These are phyloP conservation scores for Herpetomonas samuelpessoai DNA, from an alignment of 208 protist species.

Conservation along the genomic window DNA sequence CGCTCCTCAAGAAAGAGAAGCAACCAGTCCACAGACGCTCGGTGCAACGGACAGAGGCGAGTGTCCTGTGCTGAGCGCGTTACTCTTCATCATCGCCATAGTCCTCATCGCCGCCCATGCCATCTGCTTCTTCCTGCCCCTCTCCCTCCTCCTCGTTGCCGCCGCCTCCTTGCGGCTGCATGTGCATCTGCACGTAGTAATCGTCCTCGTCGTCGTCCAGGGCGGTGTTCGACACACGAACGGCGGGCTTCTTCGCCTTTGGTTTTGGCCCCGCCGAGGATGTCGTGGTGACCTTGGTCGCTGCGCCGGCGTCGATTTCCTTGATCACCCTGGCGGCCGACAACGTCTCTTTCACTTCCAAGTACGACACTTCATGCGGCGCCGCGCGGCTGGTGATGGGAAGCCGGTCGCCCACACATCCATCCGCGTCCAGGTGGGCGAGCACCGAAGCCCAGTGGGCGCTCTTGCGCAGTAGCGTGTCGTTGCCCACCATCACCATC, in stretches of 20 bases:
- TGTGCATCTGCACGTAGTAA: not conserved
- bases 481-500: slow-evolving; percentile 88
- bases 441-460: slow-evolving; percentile 77
- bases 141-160: not conserved
- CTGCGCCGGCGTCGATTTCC: not conserved
- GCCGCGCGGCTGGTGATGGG: slow-evolving; percentile 54
- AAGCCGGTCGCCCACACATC: slow-evolving; percentile 61
- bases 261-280: too few relatives aligned
- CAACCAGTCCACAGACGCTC: too few relatives aligned
- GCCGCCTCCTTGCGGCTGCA: not conserved
- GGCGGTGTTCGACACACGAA: too few relatives aligned
- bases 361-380: slow-evolving; percentile 24
- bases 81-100: not conserved
- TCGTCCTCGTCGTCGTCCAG: slow-evolving; percentile 11
- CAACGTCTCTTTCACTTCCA: slow-evolving; percentile 12
- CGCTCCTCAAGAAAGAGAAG: too few relatives aligned
- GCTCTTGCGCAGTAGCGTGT: slow-evolving; percentile 67
- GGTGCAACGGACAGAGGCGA: too few relatives aligned
- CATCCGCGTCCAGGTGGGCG: slow-evolving; percentile 38
- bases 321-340: not conserved
- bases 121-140: not conserved
- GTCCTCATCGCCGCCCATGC: not conserved
- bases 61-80: not conserved
- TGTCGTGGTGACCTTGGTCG: not conserved
- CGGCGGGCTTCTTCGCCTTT: too few relatives aligned